Percentiles rank a stretch among this genome's conserved stretches.
phyloP scores from a whole-genome alignment of 257 asterid genomes.

The Gentiana straminea region DNA sequence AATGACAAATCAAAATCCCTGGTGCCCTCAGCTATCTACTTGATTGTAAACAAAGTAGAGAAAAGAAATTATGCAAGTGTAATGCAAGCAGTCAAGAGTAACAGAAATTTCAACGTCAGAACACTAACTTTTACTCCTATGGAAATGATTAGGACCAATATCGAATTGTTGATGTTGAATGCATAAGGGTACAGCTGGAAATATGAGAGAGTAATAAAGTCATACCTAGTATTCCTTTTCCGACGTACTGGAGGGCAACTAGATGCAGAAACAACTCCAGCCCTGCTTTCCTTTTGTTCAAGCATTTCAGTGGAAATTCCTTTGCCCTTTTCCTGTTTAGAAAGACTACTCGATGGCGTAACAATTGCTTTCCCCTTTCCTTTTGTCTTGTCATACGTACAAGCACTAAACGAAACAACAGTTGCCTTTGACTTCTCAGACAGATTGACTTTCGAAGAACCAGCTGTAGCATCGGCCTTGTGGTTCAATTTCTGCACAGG shows the following conservation, averaged over 20 bases:
- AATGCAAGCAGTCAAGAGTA: background rate
- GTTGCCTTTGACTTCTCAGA: slow-evolving; percentile 16
- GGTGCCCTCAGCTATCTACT: background rate
- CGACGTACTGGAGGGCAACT: slow-evolving; percentile 53
- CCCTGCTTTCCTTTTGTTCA: slow-evolving; percentile 17
- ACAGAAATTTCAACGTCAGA: background rate
- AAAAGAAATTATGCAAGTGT: background rate
- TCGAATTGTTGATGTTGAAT: background rate
- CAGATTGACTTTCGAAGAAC: slow-evolving; percentile 12
- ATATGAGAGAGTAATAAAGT: slow-evolving; percentile 13
- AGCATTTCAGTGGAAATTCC: slow-evolving; percentile 15
- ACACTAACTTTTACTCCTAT: background rate
- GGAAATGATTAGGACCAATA: background rate
- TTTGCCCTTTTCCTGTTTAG: slow-evolving; percentile 18
- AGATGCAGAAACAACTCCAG: slow-evolving; percentile 23
- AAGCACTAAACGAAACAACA: slow-evolving; percentile 17
- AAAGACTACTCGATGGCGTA: slow-evolving; percentile 10
- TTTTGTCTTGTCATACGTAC: slow-evolving; percentile 18
- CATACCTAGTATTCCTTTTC: slow-evolving; percentile 22
- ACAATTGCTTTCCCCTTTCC: slow-evolving; percentile 29
- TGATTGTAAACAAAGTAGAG: background rate
- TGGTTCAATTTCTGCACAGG: slow-evolving; percentile 22
- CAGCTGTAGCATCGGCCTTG: slow-evolving; percentile 31
- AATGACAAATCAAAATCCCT: background rate
- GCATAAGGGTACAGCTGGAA: background rate